Conservation (phyloP, 148 eudicot species). For the Hydrangea macrophylla region DNA sequence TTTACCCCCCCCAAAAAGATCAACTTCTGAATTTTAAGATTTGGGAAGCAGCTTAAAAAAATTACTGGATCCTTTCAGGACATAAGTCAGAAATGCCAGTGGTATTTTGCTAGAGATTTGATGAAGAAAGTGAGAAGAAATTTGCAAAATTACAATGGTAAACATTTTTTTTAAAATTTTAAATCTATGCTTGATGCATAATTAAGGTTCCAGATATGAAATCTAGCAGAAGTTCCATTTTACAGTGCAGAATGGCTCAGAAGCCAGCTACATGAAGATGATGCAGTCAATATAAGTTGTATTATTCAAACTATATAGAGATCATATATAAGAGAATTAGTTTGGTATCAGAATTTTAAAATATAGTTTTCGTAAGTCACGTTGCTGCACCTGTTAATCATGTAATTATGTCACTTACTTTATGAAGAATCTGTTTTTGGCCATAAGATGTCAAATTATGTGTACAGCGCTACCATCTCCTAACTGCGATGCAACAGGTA, state of each 20-base stretch:
- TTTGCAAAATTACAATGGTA: neutral
- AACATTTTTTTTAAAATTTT: no score
- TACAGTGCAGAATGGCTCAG: neutral
- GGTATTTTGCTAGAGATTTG: neutral
- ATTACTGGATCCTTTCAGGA: neutral
- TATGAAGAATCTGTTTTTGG: neutral
- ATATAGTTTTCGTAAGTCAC: neutral
- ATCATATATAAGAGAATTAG: neutral
- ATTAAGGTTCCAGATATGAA: neutral
- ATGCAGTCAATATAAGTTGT: neutral
- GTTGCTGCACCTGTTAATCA: neutral
- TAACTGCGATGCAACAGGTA: slow-evolving; percentile 47
- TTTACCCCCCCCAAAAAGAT: no score
- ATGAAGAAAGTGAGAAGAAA: neutral
- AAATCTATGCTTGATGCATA: neutral
- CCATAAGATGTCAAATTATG: neutral
- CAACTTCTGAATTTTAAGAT: neutral
- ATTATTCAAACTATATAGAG: neutral
- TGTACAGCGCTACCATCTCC: slow-evolving; percentile 9
- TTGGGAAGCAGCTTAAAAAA: neutral
- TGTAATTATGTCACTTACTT: neutral
- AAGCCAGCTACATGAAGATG: neutral
- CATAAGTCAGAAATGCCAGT: neutral
- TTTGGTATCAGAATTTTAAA: neutral
- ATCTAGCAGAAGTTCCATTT: neutral